These are phyloP conservation scores for Murraya paniculata DNA, from an alignment of 345 rosid genomes.

Conservation along the genomic window DNA sequence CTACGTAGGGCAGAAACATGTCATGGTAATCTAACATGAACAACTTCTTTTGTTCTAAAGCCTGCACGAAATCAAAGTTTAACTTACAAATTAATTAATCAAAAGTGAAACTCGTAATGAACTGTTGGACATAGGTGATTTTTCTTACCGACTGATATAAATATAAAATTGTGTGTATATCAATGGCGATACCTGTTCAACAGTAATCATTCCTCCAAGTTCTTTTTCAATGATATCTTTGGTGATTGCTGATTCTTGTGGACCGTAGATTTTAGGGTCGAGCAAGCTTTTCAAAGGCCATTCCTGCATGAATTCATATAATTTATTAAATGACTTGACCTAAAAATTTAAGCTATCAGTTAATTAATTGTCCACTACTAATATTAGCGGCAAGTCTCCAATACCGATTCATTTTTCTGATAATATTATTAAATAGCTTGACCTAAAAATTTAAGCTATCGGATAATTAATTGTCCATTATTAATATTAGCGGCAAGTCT, in stretches of 20 bases:
- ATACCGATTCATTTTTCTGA: too few species aligned
- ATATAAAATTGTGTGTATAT: too few species aligned
- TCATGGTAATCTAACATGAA: slow-evolving; percentile 65
- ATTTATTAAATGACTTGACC: too few species aligned
- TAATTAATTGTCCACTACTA: too few species aligned
- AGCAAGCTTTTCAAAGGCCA: slow-evolving; percentile 82
- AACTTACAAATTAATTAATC: neutral
- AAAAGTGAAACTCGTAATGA: too few species aligned
- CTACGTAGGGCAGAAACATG: slow-evolving; percentile 55
- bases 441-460: too few species aligned
- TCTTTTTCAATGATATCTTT: slow-evolving; percentile 48
- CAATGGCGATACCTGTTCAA: slow-evolving; percentile 41
- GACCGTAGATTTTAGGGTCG: slow-evolving; percentile 65
- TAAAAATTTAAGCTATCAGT: too few species aligned
- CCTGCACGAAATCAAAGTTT: slow-evolving; percentile 29
- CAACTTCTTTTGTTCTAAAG: slow-evolving; percentile 42
- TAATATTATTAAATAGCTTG: too few species aligned
- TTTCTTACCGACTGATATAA: neutral
- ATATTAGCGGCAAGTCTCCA: too few species aligned
- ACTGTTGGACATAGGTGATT: neutral
- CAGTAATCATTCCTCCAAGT: slow-evolving; percentile 47
- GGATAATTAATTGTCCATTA: too few species aligned
- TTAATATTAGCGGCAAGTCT: too few species aligned
- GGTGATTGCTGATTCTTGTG: slow-evolving; percentile 60
- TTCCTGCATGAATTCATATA: slow-evolving; percentile 40